These are phyloP conservation scores for Hypomyces perniciosus DNA, from an alignment of 2,329 filamentous ascomycete species.

Conservation along the genomic window DNA sequence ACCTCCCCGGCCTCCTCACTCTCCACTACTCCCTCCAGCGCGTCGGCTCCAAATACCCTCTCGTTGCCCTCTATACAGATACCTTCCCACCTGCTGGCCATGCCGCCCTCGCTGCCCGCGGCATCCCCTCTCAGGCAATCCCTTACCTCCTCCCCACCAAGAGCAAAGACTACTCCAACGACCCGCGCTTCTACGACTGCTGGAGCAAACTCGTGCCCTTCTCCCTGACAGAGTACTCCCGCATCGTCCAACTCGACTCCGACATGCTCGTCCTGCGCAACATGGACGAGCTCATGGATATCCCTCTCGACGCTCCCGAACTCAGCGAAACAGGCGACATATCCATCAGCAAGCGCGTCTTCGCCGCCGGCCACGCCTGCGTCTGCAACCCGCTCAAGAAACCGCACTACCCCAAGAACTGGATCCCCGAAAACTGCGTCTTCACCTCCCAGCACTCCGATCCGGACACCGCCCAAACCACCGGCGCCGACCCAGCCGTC, in stretches of 20 bases:
- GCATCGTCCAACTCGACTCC: conserved; percentile 78
- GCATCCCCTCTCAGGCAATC: conserved; percentile 64
- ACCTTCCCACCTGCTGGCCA: conserved; percentile 64
- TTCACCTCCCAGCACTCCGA: conserved; percentile 48
- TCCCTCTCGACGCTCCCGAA: conserved; percentile 55
- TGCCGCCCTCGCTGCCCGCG: conserved; percentile 60
- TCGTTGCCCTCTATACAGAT: conserved; percentile 78
- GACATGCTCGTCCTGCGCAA: conserved; percentile 81
- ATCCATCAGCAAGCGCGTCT: conserved; percentile 51
- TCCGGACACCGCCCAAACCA: conserved; percentile 41
- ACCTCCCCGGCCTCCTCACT: conserved; percentile 76
- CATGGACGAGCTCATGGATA: conserved; percentile 91
- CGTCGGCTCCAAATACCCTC: conserved; percentile 62
- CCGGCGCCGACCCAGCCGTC: conserved; percentile 37
- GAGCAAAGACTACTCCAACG: conserved; percentile 63
- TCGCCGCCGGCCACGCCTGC: conserved; percentile 79
- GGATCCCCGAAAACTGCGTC: conserved; percentile 53
- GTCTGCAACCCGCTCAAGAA: conserved; percentile 78
- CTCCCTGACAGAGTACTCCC: conserved; percentile 66
- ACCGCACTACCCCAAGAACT: conserved; percentile 70
- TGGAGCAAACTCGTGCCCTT: conserved; percentile 85
- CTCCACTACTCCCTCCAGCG: conserved; percentile 70
- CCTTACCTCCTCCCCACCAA: conserved; percentile 64
- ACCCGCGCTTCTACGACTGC: conserved; percentile 82
- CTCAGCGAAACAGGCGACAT: conserved; percentile 19